A percentile compares a stretch with the other conserved stretches of the same genome.
Conservation (phyloP, 352 stramenopile species). For the Halophytophthora batemanensis region DNA sequence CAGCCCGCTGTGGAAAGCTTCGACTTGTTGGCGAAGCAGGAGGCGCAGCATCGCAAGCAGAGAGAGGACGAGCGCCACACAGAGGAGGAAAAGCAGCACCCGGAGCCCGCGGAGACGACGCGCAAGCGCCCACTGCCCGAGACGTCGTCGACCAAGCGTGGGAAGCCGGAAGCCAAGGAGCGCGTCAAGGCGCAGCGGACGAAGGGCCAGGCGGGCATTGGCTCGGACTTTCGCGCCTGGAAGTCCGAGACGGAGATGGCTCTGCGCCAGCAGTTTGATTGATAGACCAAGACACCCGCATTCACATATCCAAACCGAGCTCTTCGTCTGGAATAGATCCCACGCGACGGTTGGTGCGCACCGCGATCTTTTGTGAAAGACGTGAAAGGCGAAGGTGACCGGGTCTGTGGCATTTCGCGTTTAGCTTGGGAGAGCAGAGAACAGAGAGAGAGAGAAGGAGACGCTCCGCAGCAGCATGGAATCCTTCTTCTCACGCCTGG, state of each 20-base stretch:
- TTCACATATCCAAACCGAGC: too few relatives aligned
- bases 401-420: not conserved
- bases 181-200: slow-evolving; percentile 68
- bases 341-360: not conserved
- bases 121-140: slow-evolving; percentile 16
- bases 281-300: too few relatives aligned
- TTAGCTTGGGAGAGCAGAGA: too few relatives aligned
- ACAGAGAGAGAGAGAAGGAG: not conserved
- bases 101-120: slow-evolving; percentile 1
- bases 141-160: slow-evolving; percentile 15
- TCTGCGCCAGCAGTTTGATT: slow-evolving; percentile 78
- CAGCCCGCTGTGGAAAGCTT: slow-evolving; percentile 22
- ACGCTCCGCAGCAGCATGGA: slow-evolving; percentile 33
- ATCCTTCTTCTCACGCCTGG: slow-evolving; percentile 48
- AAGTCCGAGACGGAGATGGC: slow-evolving; percentile 82
- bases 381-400: not conserved
- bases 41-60: slow-evolving; percentile 11
- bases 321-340: too few relatives aligned
- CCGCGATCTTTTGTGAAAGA: slow-evolving; percentile 27
- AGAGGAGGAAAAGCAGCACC: not conserved
- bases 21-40: slow-evolving; percentile 28
- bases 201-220: slow-evolving; percentile 74
- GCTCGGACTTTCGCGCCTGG: slow-evolving; percentile 70
- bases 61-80: slow-evolving; percentile 8
- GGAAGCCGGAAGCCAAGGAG: slow-evolving; percentile 59